Base-by-base conservation (phyloP, 164 flowering plant species). In the Piper betle region DNA sequence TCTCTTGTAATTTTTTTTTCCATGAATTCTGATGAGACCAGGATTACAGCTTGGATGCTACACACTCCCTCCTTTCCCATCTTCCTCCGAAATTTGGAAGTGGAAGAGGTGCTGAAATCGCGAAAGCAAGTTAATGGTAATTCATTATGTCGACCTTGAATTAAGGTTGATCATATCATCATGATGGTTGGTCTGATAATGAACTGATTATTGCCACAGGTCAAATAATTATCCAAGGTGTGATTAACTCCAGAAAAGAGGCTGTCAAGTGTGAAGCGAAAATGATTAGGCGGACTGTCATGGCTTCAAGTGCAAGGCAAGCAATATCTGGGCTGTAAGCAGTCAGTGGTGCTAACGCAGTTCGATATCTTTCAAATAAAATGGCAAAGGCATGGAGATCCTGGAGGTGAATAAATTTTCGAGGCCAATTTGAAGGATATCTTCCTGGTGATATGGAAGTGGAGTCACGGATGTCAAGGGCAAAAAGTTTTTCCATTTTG, bases 261-360 rank as follows among this genome's bases (percentile, higher is more conserved):
- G 81, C 82, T 59, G 84, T 85, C 25, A 71, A 72, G 52, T 80
- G 83, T 71, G 73, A 87, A 84, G 78, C 64, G 69, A 83, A 74
- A 70, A 74, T 77, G 39, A 50, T 93, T 66, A 77, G 85, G 58
- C 83, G 82, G 58, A 77, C 46, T 18, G 97, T 93, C 17, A 79
- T 82, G 92, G 78, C 77, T 62, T 93, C 98, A 37, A 93, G 98
- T 70, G 76, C 81, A 50, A 77, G 97, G 74, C 98, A 90, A 68
- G 96, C 97, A 3, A 75, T 90, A 41, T 83, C 97, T 61, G 96
- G 98, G 61, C 59, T 93, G 18, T 42, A 90, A 52, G 75, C 87
- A 10, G 81, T 63, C 54, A 97, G 99, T 25, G 85, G 81, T 52
- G 65, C 81, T 57, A 80, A 81, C 66, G 86, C 85, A 52, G 69